phyloP scores from a whole-genome alignment of 1,139 yeast species.

The Blastobotrys apis region DNA sequence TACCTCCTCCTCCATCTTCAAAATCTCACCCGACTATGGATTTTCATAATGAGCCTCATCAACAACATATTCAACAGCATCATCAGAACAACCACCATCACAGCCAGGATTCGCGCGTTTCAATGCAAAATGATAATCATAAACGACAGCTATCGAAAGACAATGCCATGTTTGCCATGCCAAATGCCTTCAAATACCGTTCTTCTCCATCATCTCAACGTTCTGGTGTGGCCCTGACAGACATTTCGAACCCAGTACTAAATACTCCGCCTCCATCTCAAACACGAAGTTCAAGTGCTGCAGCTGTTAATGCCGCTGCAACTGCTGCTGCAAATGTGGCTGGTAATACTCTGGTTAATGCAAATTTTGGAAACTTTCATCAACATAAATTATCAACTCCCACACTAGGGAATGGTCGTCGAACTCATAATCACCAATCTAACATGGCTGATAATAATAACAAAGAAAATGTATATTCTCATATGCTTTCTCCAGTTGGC shows the following conservation, averaged over 20 bases:
- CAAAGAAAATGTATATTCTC: slow-evolving; percentile 18
- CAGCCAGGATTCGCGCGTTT: background rate
- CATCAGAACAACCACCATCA: background rate
- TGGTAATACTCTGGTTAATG: background rate
- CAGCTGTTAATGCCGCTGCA: background rate
- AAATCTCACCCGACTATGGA: slow-evolving; percentile 6
- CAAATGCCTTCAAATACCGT: background rate
- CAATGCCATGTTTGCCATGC: background rate
- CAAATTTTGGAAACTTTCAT: background rate
- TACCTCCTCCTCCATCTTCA: slow-evolving; percentile 42
- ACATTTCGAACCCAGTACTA: slow-evolving; percentile 17
- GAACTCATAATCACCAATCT: too few species aligned
- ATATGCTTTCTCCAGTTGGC: slow-evolving; percentile 21
- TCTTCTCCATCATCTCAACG: background rate
- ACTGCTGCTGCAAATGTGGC: background rate
- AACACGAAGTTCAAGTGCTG: slow-evolving; percentile 13
- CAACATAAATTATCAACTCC: background rate
- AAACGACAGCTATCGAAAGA: background rate
- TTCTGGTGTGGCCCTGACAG: slow-evolving; percentile 11
- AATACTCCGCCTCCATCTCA: slow-evolving; percentile 21
- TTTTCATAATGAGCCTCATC: slow-evolving; percentile 3
- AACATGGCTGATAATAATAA: slow-evolving; percentile 1
- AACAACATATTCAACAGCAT: background rate
- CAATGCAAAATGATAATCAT: background rate
- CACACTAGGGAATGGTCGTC: background rate